Base-by-base conservation (phyloP, 495 filamentous ascomycete genomes). In the Aspergillus coremiiformis region DNA sequence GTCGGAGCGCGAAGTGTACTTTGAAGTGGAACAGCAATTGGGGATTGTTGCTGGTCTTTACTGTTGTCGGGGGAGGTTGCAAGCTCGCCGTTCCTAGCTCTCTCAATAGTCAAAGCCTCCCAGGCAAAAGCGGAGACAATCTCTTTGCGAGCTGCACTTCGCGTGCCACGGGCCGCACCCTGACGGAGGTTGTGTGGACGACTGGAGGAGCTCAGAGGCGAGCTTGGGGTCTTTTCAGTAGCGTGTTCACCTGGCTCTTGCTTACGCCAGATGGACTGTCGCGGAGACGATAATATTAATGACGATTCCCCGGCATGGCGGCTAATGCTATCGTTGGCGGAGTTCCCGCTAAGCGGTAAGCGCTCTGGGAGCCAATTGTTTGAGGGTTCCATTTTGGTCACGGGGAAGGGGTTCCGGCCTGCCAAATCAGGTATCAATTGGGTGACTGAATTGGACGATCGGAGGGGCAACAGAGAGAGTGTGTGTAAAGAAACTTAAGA, bases 161-260 rank as follows among this genome's bases (percentile, higher is more conserved):
- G 58, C 17, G 62, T 65, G 10, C 62, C 62, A 33, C 58, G 62
- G 33, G 56, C 58, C 20, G 62, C 58, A 12, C 62, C 62, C 33
- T 54, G 46, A 20, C 58, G 56, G 20, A 56, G 50, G 41, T 19
- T 23, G 44, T 61, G 62, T 27, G 55, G 54, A 35, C 39, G 51
- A 43, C 52, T 22, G 17, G 54, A 29, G 10, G 47, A 23, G 44
- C 44, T 50, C 29, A 44, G 30, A 26, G 53, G 32, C 15, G 45
- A 24, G 32, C 39, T 47, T n/a, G 33, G 15, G 3, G 15, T 20
- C 9, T 19, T 10, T 39, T 12, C 9, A 39, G 10, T 39, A 19
- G 12, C 12, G 32, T 35, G 32, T 12, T 35, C 32, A 12, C 32
- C 32, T 35, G 32, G 12, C 32, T 35, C 32, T 4, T 35, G 19